A percentile compares a stretch with the other conserved stretches of the same genome.
Conservation (phyloP, 2,329 filamentous ascomycete species). For the Colletotrichum acutatum region DNA sequence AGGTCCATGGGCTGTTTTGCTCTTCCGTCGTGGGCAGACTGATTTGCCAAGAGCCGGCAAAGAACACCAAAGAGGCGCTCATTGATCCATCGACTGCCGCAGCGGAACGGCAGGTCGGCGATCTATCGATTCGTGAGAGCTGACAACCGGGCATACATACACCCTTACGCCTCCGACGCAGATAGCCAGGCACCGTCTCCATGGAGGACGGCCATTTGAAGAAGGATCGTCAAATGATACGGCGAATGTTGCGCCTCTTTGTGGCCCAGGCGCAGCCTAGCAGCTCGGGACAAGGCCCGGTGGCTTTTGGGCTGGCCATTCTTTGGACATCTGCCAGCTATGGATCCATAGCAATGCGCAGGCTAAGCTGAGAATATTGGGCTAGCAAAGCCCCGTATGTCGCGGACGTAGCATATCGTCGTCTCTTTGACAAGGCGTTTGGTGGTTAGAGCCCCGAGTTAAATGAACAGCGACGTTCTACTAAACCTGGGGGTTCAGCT, state of each 20-base stretch:
- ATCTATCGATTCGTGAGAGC: not conserved
- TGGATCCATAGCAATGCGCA: slow-evolving; percentile 1
- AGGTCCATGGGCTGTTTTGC: not conserved
- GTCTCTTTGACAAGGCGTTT: slow-evolving; percentile 10
- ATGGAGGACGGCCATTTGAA: not conserved
- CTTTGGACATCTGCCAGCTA: not conserved
- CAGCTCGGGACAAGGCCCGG: not conserved
- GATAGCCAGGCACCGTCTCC: slow-evolving; percentile 23
- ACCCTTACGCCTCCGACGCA: not conserved
- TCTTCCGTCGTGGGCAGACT: not conserved
- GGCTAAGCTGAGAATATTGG: not conserved
- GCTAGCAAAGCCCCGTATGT: not conserved
- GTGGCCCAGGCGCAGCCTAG: slow-evolving; percentile 21
- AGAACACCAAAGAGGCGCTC: not conserved
- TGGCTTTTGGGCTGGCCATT: not conserved
- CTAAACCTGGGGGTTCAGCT: slow-evolving; percentile 14
- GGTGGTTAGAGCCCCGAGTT: slow-evolving; percentile 14
- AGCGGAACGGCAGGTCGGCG: not conserved
- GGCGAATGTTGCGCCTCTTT: not conserved
- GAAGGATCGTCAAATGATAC: slow-evolving; percentile 11
- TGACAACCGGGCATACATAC: slow-evolving; percentile 9
- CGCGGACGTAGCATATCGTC: slow-evolving; percentile 15
- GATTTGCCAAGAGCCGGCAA: not conserved
- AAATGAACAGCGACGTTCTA: slow-evolving; percentile 19
- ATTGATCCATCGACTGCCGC: not conserved